A percentile compares a stretch with the other conserved stretches of the same genome.
phyloP scores from a whole-genome alignment of 345 rosid species.

The Bruguiera sexangula region DNA sequence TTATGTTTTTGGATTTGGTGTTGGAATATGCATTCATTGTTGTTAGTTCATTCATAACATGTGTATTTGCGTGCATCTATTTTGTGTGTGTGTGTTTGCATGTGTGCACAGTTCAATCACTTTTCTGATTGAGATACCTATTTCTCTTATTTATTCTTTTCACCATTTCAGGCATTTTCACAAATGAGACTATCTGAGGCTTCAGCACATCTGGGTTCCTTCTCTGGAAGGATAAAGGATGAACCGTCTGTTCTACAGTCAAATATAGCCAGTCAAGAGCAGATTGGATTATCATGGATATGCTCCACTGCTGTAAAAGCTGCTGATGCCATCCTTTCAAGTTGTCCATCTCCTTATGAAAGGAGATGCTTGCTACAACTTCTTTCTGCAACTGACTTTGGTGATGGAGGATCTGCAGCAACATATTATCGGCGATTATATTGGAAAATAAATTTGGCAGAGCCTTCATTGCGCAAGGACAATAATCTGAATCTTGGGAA shows the following conservation, averaged over 20 bases:
- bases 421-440: conserved; percentile 64
- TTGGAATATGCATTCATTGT: too few species aligned
- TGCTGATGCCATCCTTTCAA: conserved; percentile 81
- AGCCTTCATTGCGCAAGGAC: conserved; percentile 73
- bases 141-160: not conserved
- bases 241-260: conserved; percentile 54
- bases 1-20: too few species aligned
- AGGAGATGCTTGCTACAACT: conserved; percentile 88
- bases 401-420: conserved; percentile 86
- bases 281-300: conserved; percentile 70
- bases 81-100: too few species aligned
- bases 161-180: conserved; percentile 67
- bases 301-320: conserved; percentile 85
- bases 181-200: conserved; percentile 98
- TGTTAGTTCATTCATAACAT: too few species aligned
- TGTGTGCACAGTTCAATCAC: too few species aligned
- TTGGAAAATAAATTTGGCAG: conserved; percentile 96
- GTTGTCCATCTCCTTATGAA: conserved; percentile 96
- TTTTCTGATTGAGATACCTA: too few species aligned
- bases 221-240: conserved; percentile 82
- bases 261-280: conserved; percentile 59
- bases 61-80: too few species aligned
- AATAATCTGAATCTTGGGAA: conserved; percentile 65
- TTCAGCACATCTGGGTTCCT: conserved; percentile 95
- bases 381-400: conserved; percentile 90